Evolutionary conservation across 2,329 filamentous ascomycete genomes (phyloP), one percentile per base, ranked within the genome.

Genomic region (Fusarium marasasianum): DNA sequence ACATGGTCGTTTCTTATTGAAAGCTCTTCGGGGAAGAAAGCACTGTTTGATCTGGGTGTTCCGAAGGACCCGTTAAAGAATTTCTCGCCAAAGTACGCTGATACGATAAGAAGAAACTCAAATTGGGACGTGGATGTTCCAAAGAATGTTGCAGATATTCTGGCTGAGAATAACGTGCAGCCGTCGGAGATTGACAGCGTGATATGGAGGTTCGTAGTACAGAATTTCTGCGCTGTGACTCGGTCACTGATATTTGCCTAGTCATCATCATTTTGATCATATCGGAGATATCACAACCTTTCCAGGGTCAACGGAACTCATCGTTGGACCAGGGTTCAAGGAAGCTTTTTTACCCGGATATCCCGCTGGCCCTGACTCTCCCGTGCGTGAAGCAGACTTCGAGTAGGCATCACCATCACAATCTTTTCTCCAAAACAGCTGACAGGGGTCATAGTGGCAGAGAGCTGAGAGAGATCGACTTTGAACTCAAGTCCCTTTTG

Each of bases 201-300:
- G 4, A 71, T 75, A 15, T 75, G 72, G 73, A 75, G 73, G 73
- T 68, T 17, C 4, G 40, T 31, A 2, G 12, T 17, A 33, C 11
- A 3, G 14, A 13, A 5, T 5, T 8, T 29, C 6, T 5, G 11
- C 6, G 5, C 6, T 8, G 8, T 8, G 6, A 29, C 5, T 3
- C 8, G 14, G 3, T 6, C 3, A 22, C 41, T 69, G 15, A 69
- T 3, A 1, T n/a, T 10, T 3, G 6, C 4, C 2, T 2, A 73
- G 70, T 2, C 73, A 75, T 9, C 65, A 55, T 35, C 73, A 76
- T n/a, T 53, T 69, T 29, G 73, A 75, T 9, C 73, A 75, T 9
- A 57, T 66, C 1, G 70, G 73, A 37, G 70, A 75, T 11, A 41
- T 75, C 0, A 71, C 73, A 4, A 71, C 66, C 1, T 75, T 75